Evolutionary conservation across 495 filamentous ascomycete genomes (phyloP), one percentile per base, ranked within the genome.

Genomic region (Penicillium alfredii): DNA sequence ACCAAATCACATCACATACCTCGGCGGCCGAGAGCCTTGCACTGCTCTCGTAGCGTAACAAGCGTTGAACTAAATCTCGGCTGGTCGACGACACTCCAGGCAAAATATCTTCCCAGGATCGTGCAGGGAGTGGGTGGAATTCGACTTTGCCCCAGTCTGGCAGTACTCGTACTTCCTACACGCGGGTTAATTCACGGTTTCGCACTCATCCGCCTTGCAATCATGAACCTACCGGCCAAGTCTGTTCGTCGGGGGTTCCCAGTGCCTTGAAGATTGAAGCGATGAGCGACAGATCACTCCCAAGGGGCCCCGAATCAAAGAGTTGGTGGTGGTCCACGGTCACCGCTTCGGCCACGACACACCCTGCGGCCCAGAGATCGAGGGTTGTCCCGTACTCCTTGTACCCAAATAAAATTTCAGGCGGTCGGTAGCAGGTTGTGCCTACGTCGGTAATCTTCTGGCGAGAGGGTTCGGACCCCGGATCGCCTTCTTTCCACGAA

Each of bases 361-460:
- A 81, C 1, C 92, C 92, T 2, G 86, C 81, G 4, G 82, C 84
- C 92, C 92, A 99, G 45, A 95, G 75, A 65, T 99, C 92, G 6
- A 97, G 64, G 5, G 71, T 58, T 2, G 66, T 47, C 14, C 72
- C 74, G 51, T 99, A 99, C 1, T 63, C 68, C 20, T 60, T 73
- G 43, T 83, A 74, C 7, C 92, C 93, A 56, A 99, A 99, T 8
- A 99, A 66, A 3, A 89, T 71, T 60, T 99, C 92, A 0, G 92
- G 92, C 0, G 92, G 71, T 8, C 93, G 78, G 55, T 99, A 99
- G 33, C 78, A 79, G 0, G 88, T 87, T 0, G 92, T 97, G 4
- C 92, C 92, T 7, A 99, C 81, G 58, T 99, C 92, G 9, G 88
- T 81, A 42, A 94, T 82, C 60, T 95, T 97, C 33, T 71, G 44